phyloP scores from a whole-genome alignment of 202 grass and related monocot genomes.

The Digitaria exilis region DNA sequence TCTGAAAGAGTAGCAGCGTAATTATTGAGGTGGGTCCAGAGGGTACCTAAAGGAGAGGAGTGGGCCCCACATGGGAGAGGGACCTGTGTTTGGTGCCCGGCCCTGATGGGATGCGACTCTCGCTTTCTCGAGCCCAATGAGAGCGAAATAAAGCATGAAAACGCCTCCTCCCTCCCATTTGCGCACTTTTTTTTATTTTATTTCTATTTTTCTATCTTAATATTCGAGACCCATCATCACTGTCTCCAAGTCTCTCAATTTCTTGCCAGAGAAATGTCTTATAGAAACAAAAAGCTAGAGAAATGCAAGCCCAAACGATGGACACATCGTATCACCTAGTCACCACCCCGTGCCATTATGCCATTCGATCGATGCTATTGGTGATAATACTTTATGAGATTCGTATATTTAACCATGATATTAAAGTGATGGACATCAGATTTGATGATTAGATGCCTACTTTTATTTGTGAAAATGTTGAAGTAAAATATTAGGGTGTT shows the following conservation, averaged over 20 bases:
- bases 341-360: background rate
- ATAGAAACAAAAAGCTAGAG: constrained; percentile 8
- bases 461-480: background rate
- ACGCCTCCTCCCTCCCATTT: constrained; percentile 36
- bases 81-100: constrained; percentile 64
- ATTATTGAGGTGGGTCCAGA: constrained; percentile 72
- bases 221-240: background rate
- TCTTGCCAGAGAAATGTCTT: too few relatives aligned
- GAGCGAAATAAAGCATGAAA: constrained; percentile 62
- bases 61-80: constrained; percentile 48
- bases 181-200: background rate
- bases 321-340: constrained; percentile 35
- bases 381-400: constrained; percentile 11
- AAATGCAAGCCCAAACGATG: constrained; percentile 23
- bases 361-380: background rate
- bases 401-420: constrained; percentile 28
- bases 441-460: constrained; percentile 4
- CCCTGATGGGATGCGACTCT: constrained; percentile 56
- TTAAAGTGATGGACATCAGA: constrained; percentile 16
- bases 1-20: constrained; percentile 33
- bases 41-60: constrained; percentile 40
- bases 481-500: background rate
- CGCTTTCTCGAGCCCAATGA: constrained; percentile 55
- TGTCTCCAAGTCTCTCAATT: background rate
- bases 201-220: background rate